Conservation (phyloP, 108 stramenopile species). For the Nitzschia sp. region DNA sequence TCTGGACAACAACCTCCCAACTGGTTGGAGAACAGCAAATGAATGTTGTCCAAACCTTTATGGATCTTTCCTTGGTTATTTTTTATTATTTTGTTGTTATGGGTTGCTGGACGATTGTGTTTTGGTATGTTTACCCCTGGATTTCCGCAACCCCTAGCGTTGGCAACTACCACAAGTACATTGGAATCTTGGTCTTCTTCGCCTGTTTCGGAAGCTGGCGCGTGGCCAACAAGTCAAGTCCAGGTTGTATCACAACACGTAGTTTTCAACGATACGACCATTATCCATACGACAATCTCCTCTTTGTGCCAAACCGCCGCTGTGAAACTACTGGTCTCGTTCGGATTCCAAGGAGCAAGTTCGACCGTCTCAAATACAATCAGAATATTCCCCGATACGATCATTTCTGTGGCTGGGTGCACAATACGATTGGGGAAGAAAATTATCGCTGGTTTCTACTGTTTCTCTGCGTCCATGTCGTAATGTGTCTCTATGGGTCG, state of each 20-base stretch:
- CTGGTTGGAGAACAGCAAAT: slow-evolving; percentile 28
- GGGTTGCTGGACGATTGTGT: slow-evolving; percentile 76
- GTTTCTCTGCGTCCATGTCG: slow-evolving; percentile 72
- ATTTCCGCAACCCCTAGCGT: slow-evolving; percentile 53
- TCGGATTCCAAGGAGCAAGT: slow-evolving; percentile 78
- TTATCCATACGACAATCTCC: slow-evolving; percentile 77
- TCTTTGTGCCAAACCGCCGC: slow-evolving; percentile 52
- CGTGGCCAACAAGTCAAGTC: slow-evolving; percentile 47
- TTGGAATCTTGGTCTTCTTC: slow-evolving; percentile 70
- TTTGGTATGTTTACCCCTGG: slow-evolving; percentile 65
- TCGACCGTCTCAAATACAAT: slow-evolving; percentile 65
- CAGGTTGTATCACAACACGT: slow-evolving; percentile 66
- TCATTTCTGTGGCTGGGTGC: slow-evolving; percentile 89
- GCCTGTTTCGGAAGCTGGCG: slow-evolving; percentile 68
- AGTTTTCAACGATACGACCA: slow-evolving; percentile 72
- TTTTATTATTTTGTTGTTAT: slow-evolving; percentile 63
- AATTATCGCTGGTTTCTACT: slow-evolving; percentile 88
- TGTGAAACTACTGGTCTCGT: slow-evolving; percentile 68
- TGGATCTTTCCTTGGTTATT: slow-evolving; percentile 32
- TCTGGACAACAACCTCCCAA: slow-evolving; percentile 5
- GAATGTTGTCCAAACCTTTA: slow-evolving; percentile 23
- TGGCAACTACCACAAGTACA: slow-evolving; percentile 47
- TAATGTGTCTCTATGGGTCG: slow-evolving; percentile 79
- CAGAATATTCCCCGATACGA: slow-evolving; percentile 78
- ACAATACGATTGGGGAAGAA: slow-evolving; percentile 84